Conservation (phyloP, 371 early-diverging fungal species). For the Circinella umbellata region DNA sequence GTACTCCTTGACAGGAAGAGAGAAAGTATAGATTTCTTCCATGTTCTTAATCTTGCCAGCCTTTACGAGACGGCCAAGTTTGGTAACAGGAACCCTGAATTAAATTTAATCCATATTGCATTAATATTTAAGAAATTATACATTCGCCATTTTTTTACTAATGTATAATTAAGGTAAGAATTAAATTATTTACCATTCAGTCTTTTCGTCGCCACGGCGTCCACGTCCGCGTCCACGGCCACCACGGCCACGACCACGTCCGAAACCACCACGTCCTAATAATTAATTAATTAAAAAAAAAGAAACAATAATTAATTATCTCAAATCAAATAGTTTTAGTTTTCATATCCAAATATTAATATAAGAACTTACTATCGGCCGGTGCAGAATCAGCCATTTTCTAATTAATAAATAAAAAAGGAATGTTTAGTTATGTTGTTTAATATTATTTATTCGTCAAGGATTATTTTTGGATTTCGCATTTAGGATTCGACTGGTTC, state of each 20-base stretch:
- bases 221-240: conserved; percentile 78
- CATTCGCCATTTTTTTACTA: background rate
- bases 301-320: too few species aligned
- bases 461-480: too few species aligned
- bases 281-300: background rate
- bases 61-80: conserved; percentile 95
- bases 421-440: background rate
- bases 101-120: background rate
- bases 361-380: conserved; percentile 48
- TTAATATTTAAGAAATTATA: background rate
- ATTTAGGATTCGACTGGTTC: too few species aligned
- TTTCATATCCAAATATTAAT: background rate
- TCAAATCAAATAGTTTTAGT: background rate
- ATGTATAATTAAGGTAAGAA: too few species aligned
- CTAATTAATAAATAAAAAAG: conserved; percentile 18
- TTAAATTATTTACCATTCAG: conserved; percentile 62
- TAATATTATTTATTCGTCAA: too few species aligned
- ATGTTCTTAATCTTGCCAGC: conserved; percentile 86
- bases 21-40: conserved; percentile 94
- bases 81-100: conserved; percentile 86
- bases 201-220: conserved; percentile 82
- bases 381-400: conserved; percentile 66
- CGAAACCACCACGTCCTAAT: conserved; percentile 73
- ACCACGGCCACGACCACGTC: conserved; percentile 80
- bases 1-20: conserved; percentile 98